Evolutionary conservation across 1,284 basidiomycete genomes (phyloP).

Genomic region (Marasmius fiardii): DNA sequence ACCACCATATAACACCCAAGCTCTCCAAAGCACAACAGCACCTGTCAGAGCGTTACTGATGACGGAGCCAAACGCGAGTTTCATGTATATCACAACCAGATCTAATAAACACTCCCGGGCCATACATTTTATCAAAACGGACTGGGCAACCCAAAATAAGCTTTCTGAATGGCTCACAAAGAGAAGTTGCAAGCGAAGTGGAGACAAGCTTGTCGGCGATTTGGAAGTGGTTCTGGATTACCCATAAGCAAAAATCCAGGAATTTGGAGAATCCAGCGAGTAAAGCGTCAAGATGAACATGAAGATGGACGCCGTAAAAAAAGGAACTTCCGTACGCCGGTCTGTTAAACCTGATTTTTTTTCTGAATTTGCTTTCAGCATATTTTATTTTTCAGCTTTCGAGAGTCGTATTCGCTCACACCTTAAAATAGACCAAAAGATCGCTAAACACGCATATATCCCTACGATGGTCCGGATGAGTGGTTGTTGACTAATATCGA

Average conservation of each 20-base stretch:
- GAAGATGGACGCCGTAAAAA: slow-evolving; percentile 8
- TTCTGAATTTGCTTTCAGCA: neutral
- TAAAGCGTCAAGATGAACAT: slow-evolving; percentile 17
- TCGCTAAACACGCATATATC: too few species aligned
- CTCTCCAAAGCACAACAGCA: slow-evolving; percentile 22
- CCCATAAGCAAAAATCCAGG: slow-evolving; percentile 12
- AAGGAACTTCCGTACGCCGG: slow-evolving; percentile 2
- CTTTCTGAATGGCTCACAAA: slow-evolving; percentile 8
- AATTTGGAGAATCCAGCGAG: slow-evolving; percentile 17
- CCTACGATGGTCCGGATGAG: too few species aligned
- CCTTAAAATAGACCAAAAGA: too few species aligned
- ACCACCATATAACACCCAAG: slow-evolving; percentile 18
- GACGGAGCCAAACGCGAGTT: neutral
- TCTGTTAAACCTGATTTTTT: slow-evolving; percentile 8
- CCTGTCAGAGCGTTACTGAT: slow-evolving; percentile 20
- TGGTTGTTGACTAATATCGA: too few species aligned
- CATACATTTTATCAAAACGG: slow-evolving; percentile 18
- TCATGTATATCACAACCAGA: neutral
- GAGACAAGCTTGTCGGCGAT: slow-evolving; percentile 1
- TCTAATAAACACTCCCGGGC: neutral
- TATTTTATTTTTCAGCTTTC: too few species aligned
- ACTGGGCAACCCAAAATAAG: slow-evolving; percentile 18
- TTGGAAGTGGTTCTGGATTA: slow-evolving; percentile 7
- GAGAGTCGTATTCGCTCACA: too few species aligned
- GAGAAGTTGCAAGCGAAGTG: neutral